Conservation (phyloP, 2,329 filamentous ascomycete species). For the Fusarium neocosmosporiellum region DNA sequence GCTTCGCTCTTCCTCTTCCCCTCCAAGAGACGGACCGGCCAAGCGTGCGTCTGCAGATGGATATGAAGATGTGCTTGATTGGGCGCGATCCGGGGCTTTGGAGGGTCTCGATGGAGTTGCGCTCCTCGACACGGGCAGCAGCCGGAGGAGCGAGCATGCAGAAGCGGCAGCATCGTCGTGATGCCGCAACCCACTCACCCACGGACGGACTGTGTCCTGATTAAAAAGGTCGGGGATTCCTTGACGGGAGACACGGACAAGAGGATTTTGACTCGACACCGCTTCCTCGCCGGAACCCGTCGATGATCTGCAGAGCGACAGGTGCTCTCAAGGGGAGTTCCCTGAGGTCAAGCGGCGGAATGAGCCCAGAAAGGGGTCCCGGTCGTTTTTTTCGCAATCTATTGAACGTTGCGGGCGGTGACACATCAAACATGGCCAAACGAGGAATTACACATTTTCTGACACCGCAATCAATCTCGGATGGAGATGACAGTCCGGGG, state of each 20-base stretch:
- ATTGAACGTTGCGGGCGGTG: neutral
- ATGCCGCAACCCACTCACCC: conserved; percentile 5
- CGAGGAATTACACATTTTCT: neutral
- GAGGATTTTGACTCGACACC: conserved; percentile 30
- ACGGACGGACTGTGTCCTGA: conserved; percentile 15
- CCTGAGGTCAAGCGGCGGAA: conserved; percentile 3
- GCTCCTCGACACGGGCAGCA: conserved; percentile 4
- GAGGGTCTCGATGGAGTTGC: conserved; percentile 2
- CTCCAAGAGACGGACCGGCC: conserved; percentile 15
- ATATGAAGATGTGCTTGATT: conserved; percentile 22
- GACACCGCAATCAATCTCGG: conserved; percentile 16
- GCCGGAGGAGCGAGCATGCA: conserved; percentile 4
- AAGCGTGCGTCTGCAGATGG: conserved; percentile 31
- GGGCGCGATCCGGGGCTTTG: conserved; percentile 14
- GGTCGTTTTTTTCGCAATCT: neutral
- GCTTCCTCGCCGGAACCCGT: conserved; percentile 30
- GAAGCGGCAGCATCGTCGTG: neutral
- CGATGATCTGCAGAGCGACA: conserved; percentile 35
- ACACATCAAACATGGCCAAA: conserved; percentile 26
- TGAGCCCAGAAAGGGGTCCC: neutral
- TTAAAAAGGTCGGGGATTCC: conserved; percentile 12
- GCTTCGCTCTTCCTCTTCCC: neutral
- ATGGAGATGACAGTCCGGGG: conserved; percentile 34
- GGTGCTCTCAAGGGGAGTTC: conserved; percentile 8
- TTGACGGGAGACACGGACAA: neutral